A percentile compares a stretch with the other conserved stretches of the same genome.
These are phyloP conservation scores for Chaetothyriales sp. DNA, from an alignment of 2,329 filamentous ascomycete species.

Conservation along the genomic window DNA sequence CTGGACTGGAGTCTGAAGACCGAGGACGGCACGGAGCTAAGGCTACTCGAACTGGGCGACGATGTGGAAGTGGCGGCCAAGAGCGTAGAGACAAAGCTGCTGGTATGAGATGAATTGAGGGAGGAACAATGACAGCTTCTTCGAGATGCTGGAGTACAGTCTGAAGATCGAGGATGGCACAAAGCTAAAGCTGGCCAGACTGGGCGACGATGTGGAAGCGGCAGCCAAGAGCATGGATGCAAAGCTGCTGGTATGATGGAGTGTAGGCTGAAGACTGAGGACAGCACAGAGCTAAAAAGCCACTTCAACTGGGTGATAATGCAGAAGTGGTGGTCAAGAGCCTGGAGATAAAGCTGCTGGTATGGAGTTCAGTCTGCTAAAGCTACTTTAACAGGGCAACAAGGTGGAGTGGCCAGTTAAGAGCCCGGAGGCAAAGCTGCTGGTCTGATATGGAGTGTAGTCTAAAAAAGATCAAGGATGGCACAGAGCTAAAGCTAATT, in stretches of 20 bases:
- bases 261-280: conserved; percentile 67
- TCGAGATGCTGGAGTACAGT: conserved; percentile 85
- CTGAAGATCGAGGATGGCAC: conserved; percentile 53
- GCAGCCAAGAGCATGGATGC: background rate
- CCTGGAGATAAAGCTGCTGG: too few relatives aligned
- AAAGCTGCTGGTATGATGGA: conserved; percentile 34
- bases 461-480: conserved; percentile 54
- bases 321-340: too few relatives aligned
- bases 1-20: conserved; percentile 76
- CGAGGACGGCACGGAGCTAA: conserved; percentile 52
- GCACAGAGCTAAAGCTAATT: conserved; percentile 60
- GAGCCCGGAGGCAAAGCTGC: too few relatives aligned
- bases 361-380: too few relatives aligned
- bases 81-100: background rate
- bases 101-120: background rate
- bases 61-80: background rate
- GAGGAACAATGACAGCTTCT: conserved; percentile 46
- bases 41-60: conserved; percentile 49
- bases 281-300: conserved; percentile 45
- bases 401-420: too few relatives aligned
- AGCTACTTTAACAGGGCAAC: background rate
- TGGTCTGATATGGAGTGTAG: too few relatives aligned
- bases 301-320: background rate
- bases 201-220: background rate
- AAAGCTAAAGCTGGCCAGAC: conserved; percentile 62